Evolutionary conservation across 495 filamentous ascomycete species (phyloP), one percentile per base, ranked within the genome.

Genomic region (Xylaria cubensis): DNA sequence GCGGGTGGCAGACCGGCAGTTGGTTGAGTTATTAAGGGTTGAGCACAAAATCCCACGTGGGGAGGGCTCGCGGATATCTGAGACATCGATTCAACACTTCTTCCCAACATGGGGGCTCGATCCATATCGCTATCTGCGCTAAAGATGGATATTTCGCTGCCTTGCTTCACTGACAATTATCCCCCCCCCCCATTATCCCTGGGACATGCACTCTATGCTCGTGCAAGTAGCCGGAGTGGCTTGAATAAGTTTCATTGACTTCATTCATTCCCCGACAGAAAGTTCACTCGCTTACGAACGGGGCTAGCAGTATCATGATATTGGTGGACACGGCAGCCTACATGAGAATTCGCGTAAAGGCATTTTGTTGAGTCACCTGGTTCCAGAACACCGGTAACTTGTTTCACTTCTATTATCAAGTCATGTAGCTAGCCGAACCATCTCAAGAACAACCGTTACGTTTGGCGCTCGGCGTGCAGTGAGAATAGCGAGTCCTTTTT

Each of bases 1-100:
- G 70, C 19, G 48, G 70, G 66, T 29, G 51, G 44, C 8, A 66
- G 34, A 70, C 70, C 46, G 59, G 64, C 46, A 53, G 36, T 71
- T 29, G 61, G 46, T 36, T 41, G 56, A 69, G 62, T 70, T 70
- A 74, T 6, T 56, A 69, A 72, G 66, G 69, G 71, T 74, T 74
- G 74, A 77, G 62, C 74, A 79, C 76, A 74, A 29, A 72, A 73
- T 73, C 51, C 77, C 77, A 79, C 77, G 77, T 79, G 77, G 74
- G 71, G 74, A 63, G 67, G 51, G 63, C 66, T 71, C 72, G 72
- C 74, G 73, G 76, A 65, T 75, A 42, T 72, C 64, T 78, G 77
- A 79, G 77, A 79, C 77, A 79, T 56, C n/a, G 59, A 71, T 61
- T 64, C 61, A 71, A 59, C 58, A 63, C 41, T 56, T 56, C 59